Percentiles rank a stretch among this genome's conserved stretches.
phyloP scores from a whole-genome alignment of 108 stramenopile genomes.

The Fistulifera solaris region DNA sequence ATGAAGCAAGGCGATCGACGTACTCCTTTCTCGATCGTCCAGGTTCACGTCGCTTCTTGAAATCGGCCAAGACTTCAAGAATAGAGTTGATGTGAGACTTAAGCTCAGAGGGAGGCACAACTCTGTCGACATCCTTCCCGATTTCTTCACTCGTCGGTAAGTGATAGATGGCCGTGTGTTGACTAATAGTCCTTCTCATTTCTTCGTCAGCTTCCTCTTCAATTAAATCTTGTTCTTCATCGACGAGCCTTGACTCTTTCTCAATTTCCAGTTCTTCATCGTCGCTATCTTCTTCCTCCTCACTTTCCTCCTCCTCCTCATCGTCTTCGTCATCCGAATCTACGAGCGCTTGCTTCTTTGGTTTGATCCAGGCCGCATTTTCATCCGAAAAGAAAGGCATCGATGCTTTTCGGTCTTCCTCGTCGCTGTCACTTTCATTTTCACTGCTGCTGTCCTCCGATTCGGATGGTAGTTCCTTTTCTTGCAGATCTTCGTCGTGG shows the following conservation, averaged over 20 bases:
- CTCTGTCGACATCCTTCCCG: slow-evolving; percentile 75
- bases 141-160: slow-evolving; percentile 77
- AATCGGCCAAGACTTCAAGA: slow-evolving; percentile 86
- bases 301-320: slow-evolving; percentile 9
- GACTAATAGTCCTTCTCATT: slow-evolving; percentile 64
- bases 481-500: no score
- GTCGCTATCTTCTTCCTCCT: slow-evolving; percentile 35
- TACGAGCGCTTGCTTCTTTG: slow-evolving; percentile 37
- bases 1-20: slow-evolving; percentile 76
- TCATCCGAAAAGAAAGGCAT: slow-evolving; percentile 46
- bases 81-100: slow-evolving; percentile 87
- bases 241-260: slow-evolving; percentile 54
- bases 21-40: slow-evolving; percentile 87
- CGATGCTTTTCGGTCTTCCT: background rate
- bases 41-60: slow-evolving; percentile 79
- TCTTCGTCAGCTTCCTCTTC: slow-evolving; percentile 76
- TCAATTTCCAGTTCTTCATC: slow-evolving; percentile 76
- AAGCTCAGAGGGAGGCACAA: slow-evolving; percentile 84
- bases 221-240: slow-evolving; percentile 56
- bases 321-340: slow-evolving; percentile 51
- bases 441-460: background rate
- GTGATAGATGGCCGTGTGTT: slow-evolving; percentile 71
- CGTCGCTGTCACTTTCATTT: background rate
- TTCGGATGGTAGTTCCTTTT: no score
- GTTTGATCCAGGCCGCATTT: slow-evolving; percentile 70